Percentiles rank a stretch among this genome's conserved stretches.
phyloP scores from a whole-genome alignment of 2,329 filamentous ascomycete species.

The Gyromitra esculenta region DNA sequence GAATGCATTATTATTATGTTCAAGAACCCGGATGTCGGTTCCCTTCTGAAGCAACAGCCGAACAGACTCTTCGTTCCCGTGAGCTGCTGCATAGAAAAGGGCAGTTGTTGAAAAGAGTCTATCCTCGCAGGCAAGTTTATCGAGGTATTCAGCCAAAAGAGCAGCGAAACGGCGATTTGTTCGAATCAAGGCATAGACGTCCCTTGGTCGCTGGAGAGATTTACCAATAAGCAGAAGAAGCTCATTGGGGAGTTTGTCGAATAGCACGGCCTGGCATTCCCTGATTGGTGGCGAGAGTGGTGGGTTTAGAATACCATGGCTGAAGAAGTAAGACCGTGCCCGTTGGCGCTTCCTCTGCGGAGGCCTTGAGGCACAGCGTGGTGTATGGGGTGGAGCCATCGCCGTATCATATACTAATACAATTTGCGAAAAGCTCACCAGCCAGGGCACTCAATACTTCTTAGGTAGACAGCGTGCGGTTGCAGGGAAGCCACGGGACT shows the following conservation, averaged over 20 bases:
- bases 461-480: background rate
- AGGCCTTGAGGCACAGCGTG: conserved; percentile 12
- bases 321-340: conserved; percentile 1
- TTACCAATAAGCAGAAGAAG: conserved; percentile 35
- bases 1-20: conserved; percentile 20
- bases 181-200: conserved; percentile 28
- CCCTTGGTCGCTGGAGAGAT: conserved; percentile 9
- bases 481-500: background rate
- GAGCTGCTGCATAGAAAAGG: conserved; percentile 39
- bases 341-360: background rate
- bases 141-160: conserved; percentile 18
- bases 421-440: background rate
- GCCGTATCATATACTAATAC: conserved; percentile 3
- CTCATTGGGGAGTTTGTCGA: conserved; percentile 27
- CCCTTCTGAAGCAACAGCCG: conserved; percentile 33
- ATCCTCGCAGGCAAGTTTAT: conserved; percentile 25
- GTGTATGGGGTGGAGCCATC: conserved; percentile 33
- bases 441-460: background rate
- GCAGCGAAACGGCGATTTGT: conserved; percentile 17
- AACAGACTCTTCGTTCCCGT: conserved; percentile 18
- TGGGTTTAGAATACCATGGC: conserved; percentile 1
- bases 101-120: conserved; percentile 36
- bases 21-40: conserved; percentile 29
- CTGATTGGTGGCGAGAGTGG: background rate
- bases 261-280: background rate